Conservation (phyloP, 108 stramenopile species). For the Pseudonitzschia delicatissima region DNA sequence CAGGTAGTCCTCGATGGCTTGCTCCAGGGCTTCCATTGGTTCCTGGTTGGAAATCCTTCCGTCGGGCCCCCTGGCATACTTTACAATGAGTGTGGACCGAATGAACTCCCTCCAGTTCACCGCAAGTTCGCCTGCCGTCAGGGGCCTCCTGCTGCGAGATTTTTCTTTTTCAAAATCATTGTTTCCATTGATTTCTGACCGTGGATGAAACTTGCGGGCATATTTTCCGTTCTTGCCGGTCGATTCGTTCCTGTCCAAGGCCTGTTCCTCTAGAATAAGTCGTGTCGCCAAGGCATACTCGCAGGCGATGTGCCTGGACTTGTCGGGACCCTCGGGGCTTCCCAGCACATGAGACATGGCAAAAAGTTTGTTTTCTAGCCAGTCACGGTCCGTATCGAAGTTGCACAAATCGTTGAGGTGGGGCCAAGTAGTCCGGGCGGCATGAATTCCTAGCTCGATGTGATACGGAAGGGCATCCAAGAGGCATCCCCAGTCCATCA, state of each 20-base stretch:
- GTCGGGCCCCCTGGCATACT: slow-evolving; percentile 1
- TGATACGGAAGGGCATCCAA: slow-evolving; percentile 4
- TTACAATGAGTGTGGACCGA: slow-evolving; percentile 4
- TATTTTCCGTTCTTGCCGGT: slow-evolving; percentile 64
- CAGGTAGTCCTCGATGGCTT: slow-evolving; percentile 1
- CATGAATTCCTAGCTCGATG: slow-evolving; percentile 2
- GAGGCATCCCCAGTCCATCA: slow-evolving; percentile 9
- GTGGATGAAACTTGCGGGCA: slow-evolving; percentile 51
- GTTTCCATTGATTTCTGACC: slow-evolving; percentile 4
- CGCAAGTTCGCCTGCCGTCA: slow-evolving; percentile 68
- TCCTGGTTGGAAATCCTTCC: not conserved
- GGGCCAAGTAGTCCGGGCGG: slow-evolving; percentile 6
- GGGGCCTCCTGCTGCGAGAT: slow-evolving; percentile 35
- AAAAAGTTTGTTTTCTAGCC: slow-evolving; percentile 19
- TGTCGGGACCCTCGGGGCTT: not conserved
- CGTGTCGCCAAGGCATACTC: slow-evolving; percentile 48
- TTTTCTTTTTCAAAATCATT: slow-evolving; percentile 6
- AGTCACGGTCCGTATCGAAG: slow-evolving; percentile 11
- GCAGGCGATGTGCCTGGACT: slow-evolving; percentile 1
- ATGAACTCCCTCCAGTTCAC: slow-evolving; percentile 52
- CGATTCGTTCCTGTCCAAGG: slow-evolving; percentile 52
- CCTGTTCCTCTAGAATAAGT: slow-evolving; percentile 60
- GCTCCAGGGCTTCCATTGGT: not conserved
- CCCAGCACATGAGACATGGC: slow-evolving; percentile 17
- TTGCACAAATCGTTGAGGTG: slow-evolving; percentile 4